Percentiles rank a stretch among this genome's conserved stretches.
Evolutionary conservation across 2,329 filamentous ascomycete species (phyloP).

Genomic region (Cryphonectria japonica): DNA sequence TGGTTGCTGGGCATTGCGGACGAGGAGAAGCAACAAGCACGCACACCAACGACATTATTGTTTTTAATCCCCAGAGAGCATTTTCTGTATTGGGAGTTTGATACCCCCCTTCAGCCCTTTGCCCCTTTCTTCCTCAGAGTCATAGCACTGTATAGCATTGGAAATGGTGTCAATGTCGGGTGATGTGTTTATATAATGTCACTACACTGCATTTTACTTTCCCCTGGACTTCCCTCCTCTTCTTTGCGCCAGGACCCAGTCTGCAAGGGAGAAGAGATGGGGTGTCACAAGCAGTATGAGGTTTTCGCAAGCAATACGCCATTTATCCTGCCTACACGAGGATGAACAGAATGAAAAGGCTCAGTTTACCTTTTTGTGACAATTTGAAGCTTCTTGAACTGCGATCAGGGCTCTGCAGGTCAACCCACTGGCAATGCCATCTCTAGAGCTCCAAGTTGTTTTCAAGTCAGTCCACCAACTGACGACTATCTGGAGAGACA

Average conservation of each 20-base stretch:
- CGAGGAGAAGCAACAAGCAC: not conserved
- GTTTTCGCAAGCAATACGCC: not conserved
- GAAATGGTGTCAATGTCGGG: not conserved
- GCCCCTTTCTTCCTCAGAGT: not conserved
- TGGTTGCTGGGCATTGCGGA: slow-evolving; percentile 10
- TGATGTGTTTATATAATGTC: not conserved
- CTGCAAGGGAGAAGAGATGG: not conserved
- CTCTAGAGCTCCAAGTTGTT: not conserved
- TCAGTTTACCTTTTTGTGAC: too few relatives aligned
- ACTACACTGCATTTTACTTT: not conserved
- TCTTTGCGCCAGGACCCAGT: not conserved
- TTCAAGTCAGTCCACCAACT: not conserved
- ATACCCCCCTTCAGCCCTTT: slow-evolving; percentile 11
- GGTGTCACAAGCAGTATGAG: not conserved
- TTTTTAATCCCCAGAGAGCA: slow-evolving; percentile 24
- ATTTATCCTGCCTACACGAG: not conserved
- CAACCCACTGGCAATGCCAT: not conserved
- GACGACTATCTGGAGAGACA: not conserved
- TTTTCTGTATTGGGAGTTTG: slow-evolving; percentile 14
- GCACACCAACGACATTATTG: slow-evolving; percentile 13
- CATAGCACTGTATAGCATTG: not conserved
- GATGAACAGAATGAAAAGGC: not conserved
- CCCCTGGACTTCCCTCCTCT: not conserved
- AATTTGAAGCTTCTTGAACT: not conserved
- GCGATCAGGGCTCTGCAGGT: not conserved